Evolutionary conservation across 2,329 filamentous ascomycete species (phyloP).

Genomic region (Dactylella cylindrospora): DNA sequence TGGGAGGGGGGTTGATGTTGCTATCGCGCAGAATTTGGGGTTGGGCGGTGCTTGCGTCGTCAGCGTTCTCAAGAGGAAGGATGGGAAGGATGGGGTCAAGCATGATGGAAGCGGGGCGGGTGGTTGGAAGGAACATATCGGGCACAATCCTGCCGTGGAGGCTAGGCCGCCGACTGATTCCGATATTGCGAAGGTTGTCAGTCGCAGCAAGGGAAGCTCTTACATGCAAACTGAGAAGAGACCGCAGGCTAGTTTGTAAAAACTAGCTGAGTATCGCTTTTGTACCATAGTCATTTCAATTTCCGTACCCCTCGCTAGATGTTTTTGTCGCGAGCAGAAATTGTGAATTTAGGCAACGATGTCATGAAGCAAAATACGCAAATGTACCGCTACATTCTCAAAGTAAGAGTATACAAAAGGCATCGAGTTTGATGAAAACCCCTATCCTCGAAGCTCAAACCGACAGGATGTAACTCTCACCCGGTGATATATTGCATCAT

Average conservation of each 20-base stretch:
- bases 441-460: too few species aligned
- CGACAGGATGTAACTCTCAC: too few species aligned
- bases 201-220: slow-evolving; percentile 63
- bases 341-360: too few species aligned
- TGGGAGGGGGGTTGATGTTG: slow-evolving; percentile 61
- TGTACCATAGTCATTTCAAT: too few species aligned
- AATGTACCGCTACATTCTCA: too few species aligned
- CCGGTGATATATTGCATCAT: too few species aligned
- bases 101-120: slow-evolving; percentile 53
- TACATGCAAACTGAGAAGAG: slow-evolving; percentile 44
- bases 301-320: too few species aligned
- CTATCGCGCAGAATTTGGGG: slow-evolving; percentile 89
- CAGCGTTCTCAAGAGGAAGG: slow-evolving; percentile 81
- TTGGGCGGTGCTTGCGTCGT: slow-evolving; percentile 88
- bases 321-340: too few species aligned
- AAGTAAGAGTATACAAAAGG: too few species aligned
- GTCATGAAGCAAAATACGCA: too few species aligned
- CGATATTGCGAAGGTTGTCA: slow-evolving; percentile 69
- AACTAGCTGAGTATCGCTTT: too few species aligned
- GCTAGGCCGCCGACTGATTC: slow-evolving; percentile 82
- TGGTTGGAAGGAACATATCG: slow-evolving; percentile 66
- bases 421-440: too few species aligned
- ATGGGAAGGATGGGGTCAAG: slow-evolving; percentile 65
- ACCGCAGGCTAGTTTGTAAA: slow-evolving; percentile 15
- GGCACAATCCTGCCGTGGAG: slow-evolving; percentile 88